A percentile compares a stretch with the other conserved stretches of the same genome.
These are phyloP conservation scores for Colletotrichum sp. DNA, from an alignment of 2,329 filamentous ascomycete genomes.

Conservation along the genomic window DNA sequence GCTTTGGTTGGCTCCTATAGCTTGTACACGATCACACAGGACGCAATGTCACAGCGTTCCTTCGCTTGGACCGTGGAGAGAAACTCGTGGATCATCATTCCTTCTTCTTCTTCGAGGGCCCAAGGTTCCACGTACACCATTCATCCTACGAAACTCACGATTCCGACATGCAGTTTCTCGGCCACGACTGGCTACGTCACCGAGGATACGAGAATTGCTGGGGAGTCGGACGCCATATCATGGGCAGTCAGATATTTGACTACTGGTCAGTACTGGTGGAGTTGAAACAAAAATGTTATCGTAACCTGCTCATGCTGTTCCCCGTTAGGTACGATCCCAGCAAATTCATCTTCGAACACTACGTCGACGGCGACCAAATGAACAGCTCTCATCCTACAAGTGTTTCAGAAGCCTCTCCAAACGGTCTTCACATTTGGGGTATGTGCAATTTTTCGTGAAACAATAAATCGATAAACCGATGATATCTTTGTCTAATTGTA, in stretches of 20 bases:
- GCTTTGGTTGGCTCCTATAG: neutral
- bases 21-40: slow-evolving; percentile 22
- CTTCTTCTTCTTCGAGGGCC: slow-evolving; percentile 56
- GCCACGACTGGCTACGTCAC: slow-evolving; percentile 70
- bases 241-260: slow-evolving; percentile 72
- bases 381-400: slow-evolving; percentile 56
- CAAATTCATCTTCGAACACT: slow-evolving; percentile 71
- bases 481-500: neutral
- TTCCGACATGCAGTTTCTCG: slow-evolving; percentile 72
- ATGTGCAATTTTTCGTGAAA: slow-evolving; percentile 7
- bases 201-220: slow-evolving; percentile 70
- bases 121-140: slow-evolving; percentile 66
- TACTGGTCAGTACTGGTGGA: slow-evolving; percentile 28
- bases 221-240: slow-evolving; percentile 74
- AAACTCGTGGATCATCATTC: slow-evolving; percentile 55
- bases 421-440: slow-evolving; percentile 53
- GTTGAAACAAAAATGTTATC: neutral
- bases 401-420: slow-evolving; percentile 42
- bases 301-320: neutral
- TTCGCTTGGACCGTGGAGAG: slow-evolving; percentile 47
- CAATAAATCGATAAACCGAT: neutral
- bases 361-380: slow-evolving; percentile 73
- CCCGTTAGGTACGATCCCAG: slow-evolving; percentile 61
- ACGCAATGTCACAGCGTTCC: slow-evolving; percentile 49
- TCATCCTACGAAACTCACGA: slow-evolving; percentile 75